Conservation (phyloP, 2,329 filamentous ascomycete species). For the Alternaria sp. region DNA sequence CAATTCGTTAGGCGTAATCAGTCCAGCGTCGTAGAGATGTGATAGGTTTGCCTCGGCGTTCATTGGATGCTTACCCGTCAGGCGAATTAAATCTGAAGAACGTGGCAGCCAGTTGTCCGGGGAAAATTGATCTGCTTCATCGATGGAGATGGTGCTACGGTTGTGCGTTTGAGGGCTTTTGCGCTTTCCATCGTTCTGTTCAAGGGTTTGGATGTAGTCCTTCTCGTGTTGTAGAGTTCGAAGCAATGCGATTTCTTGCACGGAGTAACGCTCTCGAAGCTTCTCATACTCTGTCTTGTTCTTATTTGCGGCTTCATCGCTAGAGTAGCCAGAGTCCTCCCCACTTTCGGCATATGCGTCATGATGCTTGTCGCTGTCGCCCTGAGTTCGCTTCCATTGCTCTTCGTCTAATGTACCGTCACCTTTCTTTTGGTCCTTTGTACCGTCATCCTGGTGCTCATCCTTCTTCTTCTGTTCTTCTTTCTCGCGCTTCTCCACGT, state of each 20-base stretch:
- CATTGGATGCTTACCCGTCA: slow-evolving; percentile 64
- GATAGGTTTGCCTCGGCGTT: slow-evolving; percentile 60
- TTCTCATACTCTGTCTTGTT: slow-evolving; percentile 15
- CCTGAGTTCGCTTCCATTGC: background rate
- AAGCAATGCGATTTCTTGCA: slow-evolving; percentile 52
- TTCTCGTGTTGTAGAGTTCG: slow-evolving; percentile 57
- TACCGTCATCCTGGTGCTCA: background rate
- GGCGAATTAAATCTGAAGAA: slow-evolving; percentile 57
- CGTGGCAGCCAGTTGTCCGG: slow-evolving; percentile 65
- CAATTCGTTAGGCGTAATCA: background rate
- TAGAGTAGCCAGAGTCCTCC: background rate
- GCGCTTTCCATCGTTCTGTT: slow-evolving; percentile 56
- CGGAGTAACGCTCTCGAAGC: slow-evolving; percentile 52
- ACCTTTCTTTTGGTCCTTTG: background rate
- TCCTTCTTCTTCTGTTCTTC: background rate
- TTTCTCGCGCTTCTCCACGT: background rate
- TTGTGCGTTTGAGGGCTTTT: slow-evolving; percentile 49
- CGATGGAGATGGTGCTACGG: slow-evolving; percentile 50
- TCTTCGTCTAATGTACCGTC: background rate
- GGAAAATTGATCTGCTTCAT: slow-evolving; percentile 61
- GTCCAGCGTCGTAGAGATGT: background rate
- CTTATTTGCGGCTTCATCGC: background rate
- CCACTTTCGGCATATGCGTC: background rate
- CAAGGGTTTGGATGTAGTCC: slow-evolving; percentile 52
- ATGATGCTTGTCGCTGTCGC: background rate